phyloP scores from a whole-genome alignment of 1,284 basidiomycete species.

The Phellopilus nigrolimitatus region DNA sequence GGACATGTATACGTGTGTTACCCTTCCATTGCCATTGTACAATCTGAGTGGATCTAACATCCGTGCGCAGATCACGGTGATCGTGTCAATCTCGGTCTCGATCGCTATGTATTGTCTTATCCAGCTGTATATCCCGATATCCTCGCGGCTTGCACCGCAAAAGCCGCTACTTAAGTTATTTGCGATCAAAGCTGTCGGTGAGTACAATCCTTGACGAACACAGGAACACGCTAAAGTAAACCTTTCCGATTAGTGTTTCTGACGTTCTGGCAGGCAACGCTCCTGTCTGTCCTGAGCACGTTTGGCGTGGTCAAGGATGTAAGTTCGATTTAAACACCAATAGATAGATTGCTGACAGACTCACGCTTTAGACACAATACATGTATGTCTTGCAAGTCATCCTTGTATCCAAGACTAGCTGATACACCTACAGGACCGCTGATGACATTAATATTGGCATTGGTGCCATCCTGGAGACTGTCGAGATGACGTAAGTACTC shows the following conservation, averaged over 20 bases:
- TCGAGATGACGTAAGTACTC: conserved; percentile 69
- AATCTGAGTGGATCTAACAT: neutral
- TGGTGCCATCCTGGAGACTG: conserved; percentile 62
- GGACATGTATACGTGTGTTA: conserved; percentile 61
- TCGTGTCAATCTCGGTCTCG: conserved; percentile 72
- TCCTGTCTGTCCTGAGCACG: conserved; percentile 56
- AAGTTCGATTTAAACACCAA: conserved; percentile 27
- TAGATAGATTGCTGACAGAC: neutral
- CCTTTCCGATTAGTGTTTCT: conserved; percentile 58
- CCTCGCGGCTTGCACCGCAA: conserved; percentile 51
- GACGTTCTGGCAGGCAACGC: conserved; percentile 75
- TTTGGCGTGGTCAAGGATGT: conserved; percentile 66
- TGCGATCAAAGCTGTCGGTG: conserved; percentile 68
- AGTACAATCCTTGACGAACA: conserved; percentile 25
- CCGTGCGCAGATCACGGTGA: conserved; percentile 44
- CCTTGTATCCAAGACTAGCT: neutral
- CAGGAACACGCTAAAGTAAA: too few species aligned
- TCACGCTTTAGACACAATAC: conserved; percentile 44
- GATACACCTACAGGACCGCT: conserved; percentile 43
- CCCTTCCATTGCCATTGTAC: neutral
- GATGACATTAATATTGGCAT: conserved; percentile 73
- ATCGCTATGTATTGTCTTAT: conserved; percentile 78
- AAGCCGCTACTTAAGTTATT: conserved; percentile 70
- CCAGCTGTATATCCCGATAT: conserved; percentile 66
- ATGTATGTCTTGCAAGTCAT: conserved; percentile 30